Evolutionary conservation across 106 monocot genomes (phyloP).

Genomic region (Narthecium ossifragum): DNA sequence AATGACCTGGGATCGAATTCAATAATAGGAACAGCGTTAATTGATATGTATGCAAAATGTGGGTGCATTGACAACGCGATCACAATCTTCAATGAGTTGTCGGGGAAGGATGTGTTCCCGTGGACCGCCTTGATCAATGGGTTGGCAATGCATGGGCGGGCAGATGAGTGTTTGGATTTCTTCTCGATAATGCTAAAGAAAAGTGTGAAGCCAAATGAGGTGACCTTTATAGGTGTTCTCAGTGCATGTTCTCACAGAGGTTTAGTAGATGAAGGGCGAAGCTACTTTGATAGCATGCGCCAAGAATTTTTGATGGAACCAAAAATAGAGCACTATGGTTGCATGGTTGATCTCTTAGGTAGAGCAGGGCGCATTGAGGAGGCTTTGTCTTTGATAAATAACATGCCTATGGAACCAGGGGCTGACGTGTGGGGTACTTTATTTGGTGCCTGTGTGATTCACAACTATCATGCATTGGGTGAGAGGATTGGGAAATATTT

Average conservation of each 20-base stretch:
- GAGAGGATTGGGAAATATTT: constrained; percentile 34
- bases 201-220: constrained; percentile 27
- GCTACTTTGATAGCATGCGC: constrained; percentile 24
- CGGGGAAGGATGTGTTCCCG: constrained; percentile 24
- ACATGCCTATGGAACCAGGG: constrained; percentile 40
- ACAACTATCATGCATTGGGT: constrained; percentile 24
- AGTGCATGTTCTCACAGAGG: constrained; percentile 36
- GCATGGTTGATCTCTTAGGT: constrained; percentile 54
- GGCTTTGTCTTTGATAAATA: constrained; percentile 30
- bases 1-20: constrained; percentile 4
- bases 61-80: constrained; percentile 19
- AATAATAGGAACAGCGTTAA: constrained; percentile 19
- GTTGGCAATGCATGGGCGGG: constrained; percentile 31
- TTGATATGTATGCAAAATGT: constrained; percentile 56
- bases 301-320: constrained; percentile 18
- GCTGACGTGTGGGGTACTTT: constrained; percentile 51
- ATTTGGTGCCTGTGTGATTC: constrained; percentile 38
- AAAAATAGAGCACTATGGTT: constrained; percentile 43
- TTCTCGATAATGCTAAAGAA: constrained; percentile 27
- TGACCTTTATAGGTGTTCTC: constrained; percentile 38
- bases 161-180: constrained; percentile 16
- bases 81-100: constrained; percentile 9
- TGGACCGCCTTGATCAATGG: constrained; percentile 54
- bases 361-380: constrained; percentile 34
- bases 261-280: constrained; percentile 32